A percentile compares a stretch with the other conserved stretches of the same genome.
phyloP scores from a whole-genome alignment of 164 flowering plant species.

The Umbilicus rupestris region DNA sequence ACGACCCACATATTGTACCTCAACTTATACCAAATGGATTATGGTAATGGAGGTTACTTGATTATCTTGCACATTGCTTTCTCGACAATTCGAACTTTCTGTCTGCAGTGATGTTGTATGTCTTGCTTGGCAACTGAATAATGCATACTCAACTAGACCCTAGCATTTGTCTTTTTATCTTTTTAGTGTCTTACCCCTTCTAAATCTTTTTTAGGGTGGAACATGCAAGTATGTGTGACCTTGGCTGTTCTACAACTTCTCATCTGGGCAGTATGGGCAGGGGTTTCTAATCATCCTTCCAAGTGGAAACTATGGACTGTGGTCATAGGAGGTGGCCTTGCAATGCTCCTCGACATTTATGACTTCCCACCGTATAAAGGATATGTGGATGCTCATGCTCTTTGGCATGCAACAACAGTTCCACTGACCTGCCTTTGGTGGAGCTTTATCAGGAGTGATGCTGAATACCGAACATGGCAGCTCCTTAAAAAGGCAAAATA shows the following conservation, averaged over 20 bases:
- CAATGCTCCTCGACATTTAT: slow-evolving; percentile 51
- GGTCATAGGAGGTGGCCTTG: slow-evolving; percentile 50
- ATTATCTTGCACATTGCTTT: neutral
- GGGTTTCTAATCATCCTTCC: slow-evolving; percentile 54
- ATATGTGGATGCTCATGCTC: slow-evolving; percentile 74
- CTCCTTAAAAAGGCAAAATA: slow-evolving; percentile 61
- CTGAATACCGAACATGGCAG: slow-evolving; percentile 46
- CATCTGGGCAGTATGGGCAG: slow-evolving; percentile 77
- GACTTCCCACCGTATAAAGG: slow-evolving; percentile 82
- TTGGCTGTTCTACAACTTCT: slow-evolving; percentile 58
- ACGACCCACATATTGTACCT: slow-evolving; percentile 84
- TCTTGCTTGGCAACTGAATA: neutral
- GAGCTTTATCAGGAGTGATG: slow-evolving; percentile 83
- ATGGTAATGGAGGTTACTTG: slow-evolving; percentile 34
- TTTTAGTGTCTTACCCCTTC: no score
- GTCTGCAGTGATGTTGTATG: neutral
- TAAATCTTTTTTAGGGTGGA: slow-evolving; percentile 40
- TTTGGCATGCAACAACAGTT: slow-evolving; percentile 61
- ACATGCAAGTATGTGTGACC: slow-evolving; percentile 55
- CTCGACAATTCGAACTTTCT: neutral
- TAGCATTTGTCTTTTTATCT: no score
- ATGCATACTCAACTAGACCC: neutral
- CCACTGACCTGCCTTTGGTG: slow-evolving; percentile 80
- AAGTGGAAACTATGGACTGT: slow-evolving; percentile 76
- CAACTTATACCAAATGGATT: slow-evolving; percentile 64